Base-by-base conservation (phyloP, 768 basidiomycete species). In the Cubamyces sp. region DNA sequence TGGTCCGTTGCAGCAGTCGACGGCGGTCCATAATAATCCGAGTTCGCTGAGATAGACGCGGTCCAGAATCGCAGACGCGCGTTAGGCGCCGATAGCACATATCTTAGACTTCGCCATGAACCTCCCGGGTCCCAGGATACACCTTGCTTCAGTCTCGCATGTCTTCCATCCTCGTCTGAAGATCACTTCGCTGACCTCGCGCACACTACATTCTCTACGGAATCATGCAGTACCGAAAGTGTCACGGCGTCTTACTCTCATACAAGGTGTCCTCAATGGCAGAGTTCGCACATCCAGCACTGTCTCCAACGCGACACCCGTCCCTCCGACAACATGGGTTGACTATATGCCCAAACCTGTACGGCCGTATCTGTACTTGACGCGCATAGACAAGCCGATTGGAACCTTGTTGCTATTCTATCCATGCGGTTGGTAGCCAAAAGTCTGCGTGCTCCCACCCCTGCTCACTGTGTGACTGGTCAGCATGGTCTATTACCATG, bases 401-500 rank as follows among this genome's bases (percentile, higher is more conserved):
- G 97, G 97, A 34, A 93, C 94, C 0, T 77, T 95, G 47, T 75
- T 99, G 15, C 80, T 99, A 16, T 96, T 90, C 73, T 96, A 94
- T 77, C 97, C 97, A 1, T 98, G 97, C 74, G 85, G 96, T 97
- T 57, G 68, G 88, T 85, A 51, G 5, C 45, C 9, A 9, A 34
- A 34, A 7, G 34, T 28, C 55, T 5, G 16, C 23, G 19, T 5
- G 15, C 11, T 23, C 25, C 39, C 11, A 23, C 16, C n/a, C 28
- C 28, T 25, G 0, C 49, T 55, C 54, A 51, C 40, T 12, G 18
- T 40, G 26, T 56, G 11, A 53, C 34, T 40, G 23, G 19, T 37
- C 58, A 99, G 97, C 95, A 8, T 99, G 97, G 97, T 94, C 94
- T 11, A 97, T 99, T 70, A 92, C 94, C 7, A 96, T 99, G 92